A percentile compares a stretch with the other conserved stretches of the same genome.
phyloP scores from a whole-genome alignment of 2,329 filamentous ascomycete species.

The Penicillium sp. region DNA sequence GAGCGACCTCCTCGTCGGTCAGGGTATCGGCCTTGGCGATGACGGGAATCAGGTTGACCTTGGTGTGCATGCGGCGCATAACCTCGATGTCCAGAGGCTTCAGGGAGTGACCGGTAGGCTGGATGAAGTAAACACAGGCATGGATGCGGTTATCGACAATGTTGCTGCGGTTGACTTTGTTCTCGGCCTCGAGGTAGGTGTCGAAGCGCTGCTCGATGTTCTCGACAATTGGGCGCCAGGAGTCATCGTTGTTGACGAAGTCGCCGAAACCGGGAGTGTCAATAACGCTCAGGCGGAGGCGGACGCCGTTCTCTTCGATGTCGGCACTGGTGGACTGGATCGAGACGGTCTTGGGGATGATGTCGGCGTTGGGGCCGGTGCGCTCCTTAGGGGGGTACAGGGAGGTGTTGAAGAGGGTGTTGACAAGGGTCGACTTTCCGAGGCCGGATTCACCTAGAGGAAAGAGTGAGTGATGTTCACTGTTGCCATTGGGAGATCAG shows the following conservation, averaged over 20 bases:
- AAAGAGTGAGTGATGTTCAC: constrained; percentile 3
- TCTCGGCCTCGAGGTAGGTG: constrained; percentile 97
- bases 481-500: constrained; percentile 2
- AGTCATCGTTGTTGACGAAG: constrained; percentile 99
- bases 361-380: constrained; percentile 95
- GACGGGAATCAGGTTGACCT: constrained; percentile 99
- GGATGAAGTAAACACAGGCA: constrained; percentile 99
- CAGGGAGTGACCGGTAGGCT: constrained; percentile 95
- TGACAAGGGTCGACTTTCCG: constrained; percentile 98
- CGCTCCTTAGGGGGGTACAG: constrained; percentile 98
- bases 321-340: constrained; percentile 95
- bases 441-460: constrained; percentile 91
- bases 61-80: constrained; percentile 98
- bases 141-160: constrained; percentile 99
- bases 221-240: constrained; percentile 98
- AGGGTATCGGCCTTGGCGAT: constrained; percentile 98
- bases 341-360: constrained; percentile 96
- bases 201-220: constrained; percentile 99
- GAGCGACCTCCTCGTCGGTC: constrained; percentile 91
- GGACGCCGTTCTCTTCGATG: constrained; percentile 98
- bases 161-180: constrained; percentile 99
- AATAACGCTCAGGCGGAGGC: constrained; percentile 92
- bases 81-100: constrained; percentile 99
- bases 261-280: constrained; percentile 98
- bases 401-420: constrained; percentile 99